Percentiles rank a stretch among this genome's conserved stretches.
These are phyloP conservation scores for Luvunga scandens DNA, from an alignment of 345 rosid genomes.

Conservation along the genomic window DNA sequence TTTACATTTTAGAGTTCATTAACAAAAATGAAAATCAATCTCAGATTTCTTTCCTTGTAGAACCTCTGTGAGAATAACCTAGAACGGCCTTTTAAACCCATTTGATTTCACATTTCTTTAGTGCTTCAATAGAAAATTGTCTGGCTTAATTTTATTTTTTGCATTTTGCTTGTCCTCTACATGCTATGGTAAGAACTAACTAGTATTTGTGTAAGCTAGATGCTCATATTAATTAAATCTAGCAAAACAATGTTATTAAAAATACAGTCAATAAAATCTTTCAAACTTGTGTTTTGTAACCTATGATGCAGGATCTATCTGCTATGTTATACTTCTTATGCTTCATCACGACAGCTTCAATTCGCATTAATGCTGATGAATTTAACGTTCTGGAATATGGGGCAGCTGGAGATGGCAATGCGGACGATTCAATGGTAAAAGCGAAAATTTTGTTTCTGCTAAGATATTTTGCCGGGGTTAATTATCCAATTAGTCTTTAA, in stretches of 20 bases:
- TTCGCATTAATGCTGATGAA: not conserved
- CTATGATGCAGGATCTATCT: not conserved
- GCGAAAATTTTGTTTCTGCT: not conserved
- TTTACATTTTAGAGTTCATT: too few species aligned
- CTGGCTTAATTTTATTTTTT: not conserved
- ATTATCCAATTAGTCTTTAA: too few species aligned
- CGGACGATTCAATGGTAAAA: slow-evolving; percentile 14
- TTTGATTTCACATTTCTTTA: not conserved
- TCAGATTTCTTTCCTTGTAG: not conserved
- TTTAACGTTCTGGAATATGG: slow-evolving; percentile 17
- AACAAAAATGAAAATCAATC: not conserved
- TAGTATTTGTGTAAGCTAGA: not conserved
- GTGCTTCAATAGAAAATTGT: not conserved
- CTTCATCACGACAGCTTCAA: not conserved
- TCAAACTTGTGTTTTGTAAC: not conserved
- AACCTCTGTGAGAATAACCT: not conserved
- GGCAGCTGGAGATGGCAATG: slow-evolving; percentile 8
- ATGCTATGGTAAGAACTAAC: not conserved
- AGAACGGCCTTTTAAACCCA: not conserved
- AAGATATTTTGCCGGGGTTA: too few species aligned
- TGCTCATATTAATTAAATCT: not conserved
- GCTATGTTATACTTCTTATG: not conserved
- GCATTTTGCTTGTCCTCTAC: not conserved
- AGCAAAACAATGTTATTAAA: too few species aligned
- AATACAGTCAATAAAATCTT: not conserved